These are phyloP conservation scores for Luzula sylvatica DNA, from an alignment of 176 grass and related monocot species.

Conservation along the genomic window DNA sequence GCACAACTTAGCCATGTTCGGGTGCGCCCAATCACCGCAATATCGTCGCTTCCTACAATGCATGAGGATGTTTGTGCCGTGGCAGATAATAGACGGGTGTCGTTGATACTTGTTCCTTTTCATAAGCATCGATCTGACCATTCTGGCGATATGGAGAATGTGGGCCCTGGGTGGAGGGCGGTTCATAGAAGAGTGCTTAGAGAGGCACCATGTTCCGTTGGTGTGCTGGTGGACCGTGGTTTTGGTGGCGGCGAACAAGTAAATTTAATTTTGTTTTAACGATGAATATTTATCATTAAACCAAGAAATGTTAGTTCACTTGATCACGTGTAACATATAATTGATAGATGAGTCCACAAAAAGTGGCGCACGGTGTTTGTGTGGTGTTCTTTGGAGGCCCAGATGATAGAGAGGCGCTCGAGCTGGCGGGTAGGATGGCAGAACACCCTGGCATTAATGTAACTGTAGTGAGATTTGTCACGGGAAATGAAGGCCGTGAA, in stretches of 20 bases:
- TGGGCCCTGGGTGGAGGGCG: conserved; percentile 50
- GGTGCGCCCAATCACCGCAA: conserved; percentile 56
- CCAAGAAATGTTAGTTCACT: not conserved
- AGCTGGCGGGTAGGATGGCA: conserved; percentile 62
- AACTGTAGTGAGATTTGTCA: conserved; percentile 42
- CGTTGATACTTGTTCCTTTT: conserved; percentile 64
- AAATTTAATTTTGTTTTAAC: too few relatives aligned
- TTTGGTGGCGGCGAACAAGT: conserved; percentile 60
- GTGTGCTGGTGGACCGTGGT: conserved; percentile 56
- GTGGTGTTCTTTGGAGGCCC: conserved; percentile 84
- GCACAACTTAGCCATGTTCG: conserved; percentile 56
- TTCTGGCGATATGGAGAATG: conserved; percentile 36
- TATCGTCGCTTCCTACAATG: conserved; percentile 71
- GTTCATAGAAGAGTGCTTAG: conserved; percentile 52
- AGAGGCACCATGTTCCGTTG: conserved; percentile 69
- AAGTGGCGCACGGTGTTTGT: conserved; percentile 58
- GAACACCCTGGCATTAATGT: conserved; percentile 59
- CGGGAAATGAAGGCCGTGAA: conserved; percentile 9
- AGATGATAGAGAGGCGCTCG: conserved; percentile 60
- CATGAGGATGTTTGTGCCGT: conserved; percentile 71
- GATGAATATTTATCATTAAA: too few relatives aligned
- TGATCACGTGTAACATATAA: not conserved
- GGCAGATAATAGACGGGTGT: conserved; percentile 62
- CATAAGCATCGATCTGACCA: conserved; percentile 33
- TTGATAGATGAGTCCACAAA: conserved; percentile 31